Evolutionary conservation across 2,329 filamentous ascomycete species (phyloP).

Genomic region (Aspergillus tamarii): DNA sequence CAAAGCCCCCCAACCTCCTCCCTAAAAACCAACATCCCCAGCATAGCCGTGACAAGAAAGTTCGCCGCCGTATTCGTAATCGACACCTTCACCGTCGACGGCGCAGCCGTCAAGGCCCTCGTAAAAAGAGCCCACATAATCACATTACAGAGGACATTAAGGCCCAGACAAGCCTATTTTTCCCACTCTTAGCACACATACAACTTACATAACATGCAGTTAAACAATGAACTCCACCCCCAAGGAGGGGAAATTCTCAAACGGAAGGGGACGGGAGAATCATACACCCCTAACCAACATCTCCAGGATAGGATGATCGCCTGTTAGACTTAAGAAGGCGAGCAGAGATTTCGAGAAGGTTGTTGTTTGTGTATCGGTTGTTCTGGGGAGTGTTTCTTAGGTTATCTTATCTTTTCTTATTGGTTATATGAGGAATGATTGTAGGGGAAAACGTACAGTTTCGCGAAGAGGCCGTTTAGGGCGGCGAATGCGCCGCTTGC

Average conservation of each 20-base stretch:
- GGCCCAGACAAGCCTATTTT: constrained; percentile 58
- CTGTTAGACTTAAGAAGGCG: constrained; percentile 47
- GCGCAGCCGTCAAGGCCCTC: constrained; percentile 61
- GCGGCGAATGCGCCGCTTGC: constrained; percentile 66
- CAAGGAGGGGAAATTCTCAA: not conserved
- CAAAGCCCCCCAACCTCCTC: constrained; percentile 61
- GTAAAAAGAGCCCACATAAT: constrained; percentile 70
- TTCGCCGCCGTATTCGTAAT: constrained; percentile 68
- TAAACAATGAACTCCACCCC: not conserved
- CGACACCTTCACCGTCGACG: constrained; percentile 64
- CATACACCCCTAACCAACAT: constrained; percentile 56
- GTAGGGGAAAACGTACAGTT: constrained; percentile 51
- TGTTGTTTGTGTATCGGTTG: constrained; percentile 63
- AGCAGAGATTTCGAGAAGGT: constrained; percentile 53
- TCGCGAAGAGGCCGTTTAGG: constrained; percentile 68
- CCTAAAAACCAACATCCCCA: constrained; percentile 61
- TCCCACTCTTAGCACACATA: constrained; percentile 19
- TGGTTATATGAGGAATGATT: not conserved
- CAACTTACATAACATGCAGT: constrained; percentile 2
- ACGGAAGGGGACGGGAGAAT: constrained; percentile 14
- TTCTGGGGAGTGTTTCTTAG: constrained; percentile 44
- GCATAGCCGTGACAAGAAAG: constrained; percentile 63
- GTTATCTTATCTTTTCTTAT: not conserved
- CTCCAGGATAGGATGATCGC: constrained; percentile 49
- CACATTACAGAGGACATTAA: constrained; percentile 65